Conservation (phyloP, 345 rosid genomes). For the Pugionium dolabratum region DNA sequence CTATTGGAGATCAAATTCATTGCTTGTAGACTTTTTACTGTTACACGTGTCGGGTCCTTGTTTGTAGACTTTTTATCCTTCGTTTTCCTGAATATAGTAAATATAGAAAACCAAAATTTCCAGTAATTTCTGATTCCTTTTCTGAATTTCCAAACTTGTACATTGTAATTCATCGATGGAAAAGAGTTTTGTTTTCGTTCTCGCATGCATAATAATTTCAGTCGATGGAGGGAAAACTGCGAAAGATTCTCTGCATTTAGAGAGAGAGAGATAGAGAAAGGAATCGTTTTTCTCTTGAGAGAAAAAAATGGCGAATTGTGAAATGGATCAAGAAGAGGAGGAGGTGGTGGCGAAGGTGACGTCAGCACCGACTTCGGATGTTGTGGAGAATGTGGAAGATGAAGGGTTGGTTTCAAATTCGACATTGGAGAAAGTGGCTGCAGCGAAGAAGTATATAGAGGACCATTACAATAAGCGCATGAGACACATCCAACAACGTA, state of each 20-base stretch:
- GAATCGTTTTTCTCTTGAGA: slow-evolving; percentile 7
- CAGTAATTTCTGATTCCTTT: slow-evolving; percentile 2
- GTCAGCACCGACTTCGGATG: slow-evolving; percentile 23
- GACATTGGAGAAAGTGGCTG: slow-evolving; percentile 84
- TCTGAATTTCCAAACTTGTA: slow-evolving; percentile 29
- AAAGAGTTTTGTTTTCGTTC: slow-evolving; percentile 13
- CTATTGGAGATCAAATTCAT: no score
- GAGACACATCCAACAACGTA: slow-evolving; percentile 82
- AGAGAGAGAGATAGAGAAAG: slow-evolving; percentile 29
- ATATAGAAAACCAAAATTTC: slow-evolving; percentile 25
- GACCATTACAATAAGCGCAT: slow-evolving; percentile 79
- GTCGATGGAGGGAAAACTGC: background rate
- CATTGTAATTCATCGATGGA: slow-evolving; percentile 23
- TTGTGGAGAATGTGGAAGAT: slow-evolving; percentile 43
- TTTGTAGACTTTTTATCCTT: background rate
- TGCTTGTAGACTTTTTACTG: no score
- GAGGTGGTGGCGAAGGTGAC: slow-evolving; percentile 24
- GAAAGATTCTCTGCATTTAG: slow-evolving; percentile 13
- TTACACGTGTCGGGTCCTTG: slow-evolving; percentile 3
- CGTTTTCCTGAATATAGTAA: slow-evolving; percentile 9
- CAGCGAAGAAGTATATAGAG: slow-evolving; percentile 92
- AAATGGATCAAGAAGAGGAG: slow-evolving; percentile 24
- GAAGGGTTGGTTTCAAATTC: slow-evolving; percentile 57
- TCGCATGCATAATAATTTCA: slow-evolving; percentile 16
- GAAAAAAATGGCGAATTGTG: slow-evolving; percentile 44